A percentile compares a stretch with the other conserved stretches of the same genome.
Evolutionary conservation across 2,329 filamentous ascomycete genomes (phyloP).

Genomic region (Colletotrichum cereale): DNA sequence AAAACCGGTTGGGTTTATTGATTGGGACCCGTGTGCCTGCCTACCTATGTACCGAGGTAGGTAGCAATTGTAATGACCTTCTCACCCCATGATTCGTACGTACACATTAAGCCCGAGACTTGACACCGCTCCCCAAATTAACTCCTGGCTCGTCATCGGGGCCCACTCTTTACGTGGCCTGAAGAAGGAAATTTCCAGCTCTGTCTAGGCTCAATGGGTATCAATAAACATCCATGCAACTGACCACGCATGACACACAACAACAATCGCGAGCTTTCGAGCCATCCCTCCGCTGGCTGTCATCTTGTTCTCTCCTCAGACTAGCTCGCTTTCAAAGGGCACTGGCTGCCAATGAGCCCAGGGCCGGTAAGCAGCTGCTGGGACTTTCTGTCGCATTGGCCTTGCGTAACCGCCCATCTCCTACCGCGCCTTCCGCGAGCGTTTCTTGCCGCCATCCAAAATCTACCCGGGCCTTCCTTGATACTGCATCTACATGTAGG

Average conservation of each 20-base stretch:
- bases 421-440: conserved; percentile 21
- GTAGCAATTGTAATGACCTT: too few relatives aligned
- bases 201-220: conserved; percentile 1
- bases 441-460: conserved; percentile 19
- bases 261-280: neutral
- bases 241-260: neutral
- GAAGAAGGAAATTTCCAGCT: conserved; percentile 16
- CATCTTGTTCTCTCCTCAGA: neutral
- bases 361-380: neutral
- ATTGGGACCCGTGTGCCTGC: too few relatives aligned
- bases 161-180: neutral
- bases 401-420: conserved; percentile 14
- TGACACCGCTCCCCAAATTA: conserved; percentile 16
- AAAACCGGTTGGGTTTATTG: too few relatives aligned
- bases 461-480: neutral
- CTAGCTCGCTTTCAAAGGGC: neutral
- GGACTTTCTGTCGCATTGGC: conserved; percentile 1
- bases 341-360: conserved; percentile 2
- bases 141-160: conserved; percentile 18
- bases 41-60: too few relatives aligned
- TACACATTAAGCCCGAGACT: conserved; percentile 11
- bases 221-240: conserved; percentile 18
- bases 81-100: conserved; percentile 12
- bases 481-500: conserved; percentile 1
- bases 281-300: neutral